phyloP scores from a whole-genome alignment of 208 protist genomes.

The Wallacemonas sp. region DNA sequence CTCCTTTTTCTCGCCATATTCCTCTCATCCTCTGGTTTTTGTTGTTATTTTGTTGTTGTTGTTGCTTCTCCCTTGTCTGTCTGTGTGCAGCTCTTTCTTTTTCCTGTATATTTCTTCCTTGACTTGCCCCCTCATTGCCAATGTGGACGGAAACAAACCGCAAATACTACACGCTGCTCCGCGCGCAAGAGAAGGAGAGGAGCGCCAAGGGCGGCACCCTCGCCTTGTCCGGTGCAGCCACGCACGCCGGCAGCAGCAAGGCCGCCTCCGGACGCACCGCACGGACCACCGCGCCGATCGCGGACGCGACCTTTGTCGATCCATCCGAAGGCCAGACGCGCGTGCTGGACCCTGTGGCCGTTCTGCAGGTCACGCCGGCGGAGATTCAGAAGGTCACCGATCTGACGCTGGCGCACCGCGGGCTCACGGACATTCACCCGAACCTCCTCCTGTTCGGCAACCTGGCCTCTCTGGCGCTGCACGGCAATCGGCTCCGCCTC shows the following conservation, averaged over 20 bases:
- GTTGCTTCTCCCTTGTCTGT: not conserved
- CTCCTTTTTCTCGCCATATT: conserved; percentile 4
- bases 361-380: conserved; percentile 45
- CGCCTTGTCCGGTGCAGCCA: not conserved
- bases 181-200: conserved; percentile 15
- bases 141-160: conserved; percentile 21
- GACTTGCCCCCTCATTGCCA: not conserved
- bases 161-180: conserved; percentile 23
- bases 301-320: conserved; percentile 30
- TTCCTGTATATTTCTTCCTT: not conserved
- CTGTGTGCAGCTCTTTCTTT: not conserved
- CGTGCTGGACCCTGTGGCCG: conserved; percentile 60
- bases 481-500: conserved; percentile 55
- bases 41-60: not conserved
- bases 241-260: not conserved
- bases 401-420: conserved; percentile 43
- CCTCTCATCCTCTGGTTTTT: not conserved
- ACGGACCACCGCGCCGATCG: not conserved
- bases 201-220: not conserved
- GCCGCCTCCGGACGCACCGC: not conserved
- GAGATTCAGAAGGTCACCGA: conserved; percentile 39
- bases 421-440: conserved; percentile 60
- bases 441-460: conserved; percentile 66
- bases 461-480: conserved; percentile 62
- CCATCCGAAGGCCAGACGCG: conserved; percentile 29